A percentile compares a stretch with the other conserved stretches of the same genome.
These are phyloP conservation scores for Fusarium anguioides DNA, from an alignment of 2,329 filamentous ascomycete species.

Conservation along the genomic window DNA sequence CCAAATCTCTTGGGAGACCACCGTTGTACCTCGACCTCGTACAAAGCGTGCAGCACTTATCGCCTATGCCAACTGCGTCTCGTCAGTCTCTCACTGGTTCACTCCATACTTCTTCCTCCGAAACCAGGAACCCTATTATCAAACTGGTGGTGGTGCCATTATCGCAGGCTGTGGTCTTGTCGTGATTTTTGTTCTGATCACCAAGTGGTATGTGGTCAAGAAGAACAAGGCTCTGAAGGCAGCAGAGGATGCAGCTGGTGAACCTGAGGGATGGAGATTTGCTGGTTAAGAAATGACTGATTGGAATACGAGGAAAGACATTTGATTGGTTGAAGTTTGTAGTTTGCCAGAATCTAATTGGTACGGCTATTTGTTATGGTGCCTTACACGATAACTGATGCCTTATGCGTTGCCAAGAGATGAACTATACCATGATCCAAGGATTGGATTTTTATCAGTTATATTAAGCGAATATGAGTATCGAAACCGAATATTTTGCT, in stretches of 20 bases:
- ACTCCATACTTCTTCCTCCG: slow-evolving; percentile 53
- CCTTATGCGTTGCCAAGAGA: no score
- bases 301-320: no score
- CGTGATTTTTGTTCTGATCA: slow-evolving; percentile 31
- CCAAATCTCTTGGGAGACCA: slow-evolving; percentile 57
- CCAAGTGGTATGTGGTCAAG: slow-evolving; percentile 38
- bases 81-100: slow-evolving; percentile 55
- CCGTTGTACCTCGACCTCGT: slow-evolving; percentile 53
- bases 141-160: slow-evolving; percentile 46
- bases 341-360: no score
- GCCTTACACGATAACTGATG: no score
- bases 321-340: no score
- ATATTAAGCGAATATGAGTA: no score
- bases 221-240: slow-evolving; percentile 45
- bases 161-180: slow-evolving; percentile 42
- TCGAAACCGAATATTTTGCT: no score
- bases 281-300: slow-evolving; percentile 1
- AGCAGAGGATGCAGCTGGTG: slow-evolving; percentile 19
- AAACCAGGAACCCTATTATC: slow-evolving; percentile 47
- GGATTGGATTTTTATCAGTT: no score
- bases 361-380: no score
- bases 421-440: no score
- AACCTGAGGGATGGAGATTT: slow-evolving; percentile 29
- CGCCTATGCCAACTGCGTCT: slow-evolving; percentile 56
- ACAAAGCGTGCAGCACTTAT: slow-evolving; percentile 56